Base-by-base conservation (phyloP, 805 yeast genomes). In the Lipomyces japonicus region DNA sequence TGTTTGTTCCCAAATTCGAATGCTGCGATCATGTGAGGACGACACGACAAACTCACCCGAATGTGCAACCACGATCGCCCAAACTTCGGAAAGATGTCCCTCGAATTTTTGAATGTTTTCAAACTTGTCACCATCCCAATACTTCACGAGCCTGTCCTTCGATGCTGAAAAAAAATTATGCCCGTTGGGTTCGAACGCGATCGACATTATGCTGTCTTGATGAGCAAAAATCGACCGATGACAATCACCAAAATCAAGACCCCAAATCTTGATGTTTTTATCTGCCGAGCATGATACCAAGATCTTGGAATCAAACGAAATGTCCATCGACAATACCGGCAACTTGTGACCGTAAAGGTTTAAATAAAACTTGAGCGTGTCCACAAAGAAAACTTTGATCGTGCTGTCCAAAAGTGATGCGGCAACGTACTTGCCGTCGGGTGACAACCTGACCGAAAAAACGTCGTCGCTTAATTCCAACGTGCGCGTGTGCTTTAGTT, bases 51-150 rank as follows among this genome's bases (percentile, higher is more conserved):
- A 81, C 19, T 76, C 70, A 2, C 95, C 96, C 25, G 65, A 63
- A 23, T 70, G 68, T 52, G 95, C 81, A 16, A 91, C 77, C n/a
- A 90, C 84, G 42, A 93, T 66, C 35, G 88, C 78, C 98, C 97
- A 93, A 22, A 93, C 95, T 70, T 93, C 97, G 50, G 88, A 78
- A 51, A 88, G 95, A 66, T 93, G 97, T 3, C 84, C 90, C 3
- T 80, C 76, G 28, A 93, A 73, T 62, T 84, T 86, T 68, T 93
- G 97, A 55, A 93, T 80, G 67, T 91, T 86, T 61, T 87, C 96
- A 67, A 93, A 93, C 68, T 93, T 93, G 62, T 86, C 95, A 58
- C 97, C 99, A 68, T 93, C 99, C 99, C 99, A 93, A 68, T 88
- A 89, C 68, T 93, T 93, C 48, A 93, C 78, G 52, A 84, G 69